Evolutionary conservation across 1,139 yeast species (phyloP).

Genomic region (Saccharomyces hybrid): DNA sequence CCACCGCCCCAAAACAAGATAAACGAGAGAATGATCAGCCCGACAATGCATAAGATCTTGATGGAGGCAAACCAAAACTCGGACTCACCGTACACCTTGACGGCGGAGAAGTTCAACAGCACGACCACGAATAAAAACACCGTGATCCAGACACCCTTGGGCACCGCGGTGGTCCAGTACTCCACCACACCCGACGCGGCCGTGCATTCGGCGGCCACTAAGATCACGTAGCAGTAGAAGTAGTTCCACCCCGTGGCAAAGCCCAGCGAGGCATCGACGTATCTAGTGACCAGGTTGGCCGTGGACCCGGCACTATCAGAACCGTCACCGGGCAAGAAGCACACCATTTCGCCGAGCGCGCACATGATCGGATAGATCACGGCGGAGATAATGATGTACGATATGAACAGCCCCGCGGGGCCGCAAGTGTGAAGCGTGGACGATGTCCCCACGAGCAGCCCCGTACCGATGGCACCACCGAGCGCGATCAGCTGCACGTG

Average conservation of each 20-base stretch:
- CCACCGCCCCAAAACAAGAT: conserved; percentile 81
- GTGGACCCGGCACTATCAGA: conserved; percentile 26
- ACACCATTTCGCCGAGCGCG: conserved; percentile 73
- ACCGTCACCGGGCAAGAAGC: conserved; percentile 62
- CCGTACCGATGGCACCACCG: conserved; percentile 78
- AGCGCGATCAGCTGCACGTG: conserved; percentile 70
- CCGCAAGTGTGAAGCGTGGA: conserved; percentile 56
- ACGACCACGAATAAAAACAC: conserved; percentile 39
- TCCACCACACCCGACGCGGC: conserved; percentile 58
- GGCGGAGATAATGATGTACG: conserved; percentile 30
- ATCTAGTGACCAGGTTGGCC: conserved; percentile 32
- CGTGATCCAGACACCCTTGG: conserved; percentile 46
- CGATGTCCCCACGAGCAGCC: conserved; percentile 57
- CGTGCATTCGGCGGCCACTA: conserved; percentile 70
- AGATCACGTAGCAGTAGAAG: conserved; percentile 40
- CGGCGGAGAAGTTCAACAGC: conserved; percentile 40
- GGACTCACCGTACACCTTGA: conserved; percentile 45
- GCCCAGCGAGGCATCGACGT: conserved; percentile 62
- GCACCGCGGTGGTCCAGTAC: conserved; percentile 42
- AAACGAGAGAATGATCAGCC: conserved; percentile 63
- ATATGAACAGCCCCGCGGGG: conserved; percentile 54
- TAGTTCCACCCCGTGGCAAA: conserved; percentile 73
- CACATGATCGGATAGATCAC: conserved; percentile 60
- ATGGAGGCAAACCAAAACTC: conserved; percentile 45
- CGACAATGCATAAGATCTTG: conserved; percentile 61